These are phyloP conservation scores for Alternaria consortialis DNA, from an alignment of 2,329 filamentous ascomycete species.

Conservation along the genomic window DNA sequence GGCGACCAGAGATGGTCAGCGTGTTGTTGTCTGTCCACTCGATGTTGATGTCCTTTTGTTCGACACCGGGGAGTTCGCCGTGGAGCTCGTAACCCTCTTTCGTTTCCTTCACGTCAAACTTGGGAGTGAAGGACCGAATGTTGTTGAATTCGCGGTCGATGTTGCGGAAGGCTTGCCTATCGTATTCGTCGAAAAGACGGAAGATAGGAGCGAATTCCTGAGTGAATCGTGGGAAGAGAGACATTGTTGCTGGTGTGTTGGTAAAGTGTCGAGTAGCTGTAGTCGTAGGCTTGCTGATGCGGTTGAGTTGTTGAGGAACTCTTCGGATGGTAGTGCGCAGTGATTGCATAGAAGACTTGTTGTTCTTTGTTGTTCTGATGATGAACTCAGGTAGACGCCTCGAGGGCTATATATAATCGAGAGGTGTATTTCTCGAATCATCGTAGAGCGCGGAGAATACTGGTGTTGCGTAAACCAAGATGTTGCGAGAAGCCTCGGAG, in stretches of 20 bases:
- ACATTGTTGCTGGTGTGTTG: conserved; percentile 46
- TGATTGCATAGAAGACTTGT: conserved; percentile 49
- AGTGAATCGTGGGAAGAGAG: conserved; percentile 55
- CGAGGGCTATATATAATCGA: conserved; percentile 42
- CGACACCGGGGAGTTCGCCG: conserved; percentile 79
- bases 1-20: conserved; percentile 73
- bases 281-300: conserved; percentile 39
- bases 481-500: conserved; percentile 32
- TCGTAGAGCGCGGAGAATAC: conserved; percentile 20
- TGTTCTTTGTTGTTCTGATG: conserved; percentile 44
- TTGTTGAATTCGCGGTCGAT: conserved; percentile 32
- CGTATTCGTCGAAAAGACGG: conserved; percentile 59
- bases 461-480: conserved; percentile 15
- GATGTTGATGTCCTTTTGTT: conserved; percentile 76
- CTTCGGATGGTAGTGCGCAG: conserved; percentile 43
- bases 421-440: conserved; percentile 38
- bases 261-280: conserved; percentile 31
- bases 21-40: conserved; percentile 82
- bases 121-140: conserved; percentile 72
- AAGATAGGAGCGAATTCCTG: conserved; percentile 56
- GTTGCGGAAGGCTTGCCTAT: conserved; percentile 46
- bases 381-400: conserved; percentile 15
- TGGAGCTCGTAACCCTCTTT: conserved; percentile 76
- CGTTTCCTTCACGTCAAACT: conserved; percentile 80
- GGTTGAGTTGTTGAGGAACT: conserved; percentile 43